These are phyloP conservation scores for Neospermospora avenae DNA, from an alignment of 2,329 filamentous ascomycete genomes.

Conservation along the genomic window DNA sequence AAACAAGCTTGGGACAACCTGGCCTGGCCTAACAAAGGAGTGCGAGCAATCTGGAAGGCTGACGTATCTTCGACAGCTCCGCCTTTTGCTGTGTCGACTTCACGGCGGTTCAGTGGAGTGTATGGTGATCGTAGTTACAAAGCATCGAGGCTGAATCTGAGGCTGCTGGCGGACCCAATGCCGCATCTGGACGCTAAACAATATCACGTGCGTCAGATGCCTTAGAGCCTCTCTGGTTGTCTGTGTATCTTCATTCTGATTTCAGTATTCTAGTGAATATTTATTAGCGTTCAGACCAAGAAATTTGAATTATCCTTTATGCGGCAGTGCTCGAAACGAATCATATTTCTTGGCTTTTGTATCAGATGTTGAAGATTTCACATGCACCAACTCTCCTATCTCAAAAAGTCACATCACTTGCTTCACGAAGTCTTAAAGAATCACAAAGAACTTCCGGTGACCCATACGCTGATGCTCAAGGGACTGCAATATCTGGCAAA, in stretches of 20 bases:
- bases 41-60: slow-evolving; percentile 25
- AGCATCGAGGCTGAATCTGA: slow-evolving; percentile 14
- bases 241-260: background rate
- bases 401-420: background rate
- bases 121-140: slow-evolving; percentile 5
- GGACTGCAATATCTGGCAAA: background rate
- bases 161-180: background rate
- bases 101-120: slow-evolving; percentile 6
- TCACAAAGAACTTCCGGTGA: background rate
- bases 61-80: slow-evolving; percentile 17
- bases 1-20: background rate
- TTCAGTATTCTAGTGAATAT: background rate
- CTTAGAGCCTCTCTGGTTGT: background rate
- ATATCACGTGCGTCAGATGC: background rate
- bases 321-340: background rate
- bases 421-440: background rate
- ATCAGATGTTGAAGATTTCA: background rate
- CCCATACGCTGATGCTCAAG: background rate
- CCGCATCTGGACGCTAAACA: background rate
- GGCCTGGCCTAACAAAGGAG: background rate
- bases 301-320: background rate
- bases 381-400: background rate
- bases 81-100: slow-evolving; percentile 9
- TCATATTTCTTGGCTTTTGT: background rate
- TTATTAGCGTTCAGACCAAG: background rate